Conservation (phyloP, 1,139 yeast genomes). For the Wickerhamomyces sp. region DNA sequence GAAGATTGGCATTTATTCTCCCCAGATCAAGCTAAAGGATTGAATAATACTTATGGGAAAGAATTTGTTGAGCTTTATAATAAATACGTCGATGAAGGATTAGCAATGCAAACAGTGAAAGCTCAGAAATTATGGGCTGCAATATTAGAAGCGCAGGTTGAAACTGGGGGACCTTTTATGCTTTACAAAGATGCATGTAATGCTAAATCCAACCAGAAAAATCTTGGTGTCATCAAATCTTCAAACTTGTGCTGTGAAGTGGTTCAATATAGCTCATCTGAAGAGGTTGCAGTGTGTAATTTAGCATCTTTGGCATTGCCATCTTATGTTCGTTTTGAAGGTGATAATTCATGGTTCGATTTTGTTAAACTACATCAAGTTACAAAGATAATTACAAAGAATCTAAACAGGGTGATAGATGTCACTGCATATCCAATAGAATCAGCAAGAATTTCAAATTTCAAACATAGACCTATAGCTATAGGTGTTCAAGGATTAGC, state of each 20-base stretch:
- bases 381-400: slow-evolving; percentile 66
- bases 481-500: slow-evolving; percentile 91
- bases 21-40: slow-evolving; percentile 84
- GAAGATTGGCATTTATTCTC: slow-evolving; percentile 82
- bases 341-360: slow-evolving; percentile 42
- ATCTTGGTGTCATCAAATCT: slow-evolving; percentile 81
- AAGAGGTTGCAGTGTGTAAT: slow-evolving; percentile 88
- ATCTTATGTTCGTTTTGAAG: slow-evolving; percentile 48
- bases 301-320: slow-evolving; percentile 85
- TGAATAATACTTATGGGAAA: slow-evolving; percentile 74
- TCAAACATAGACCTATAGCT: slow-evolving; percentile 80
- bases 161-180: slow-evolving; percentile 92
- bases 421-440: slow-evolving; percentile 73
- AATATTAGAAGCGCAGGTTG: slow-evolving; percentile 83
- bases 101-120: slow-evolving; percentile 59
- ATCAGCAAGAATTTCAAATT: slow-evolving; percentile 63
- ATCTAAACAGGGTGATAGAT: slow-evolving; percentile 75
- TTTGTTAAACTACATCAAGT: slow-evolving; percentile 67
- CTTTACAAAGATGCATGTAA: slow-evolving; percentile 87
- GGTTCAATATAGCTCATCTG: slow-evolving; percentile 81
- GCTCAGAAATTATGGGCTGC: slow-evolving; percentile 89
- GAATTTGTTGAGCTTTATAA: slow-evolving; percentile 69
- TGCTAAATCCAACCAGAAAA: slow-evolving; percentile 76
- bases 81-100: slow-evolving; percentile 61
- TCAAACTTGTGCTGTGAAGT: slow-evolving; percentile 89